Percentiles rank a stretch among this genome's conserved stretches.
phyloP scores from a whole-genome alignment of 1,284 basidiomycete species.

The Naganishia albida region DNA sequence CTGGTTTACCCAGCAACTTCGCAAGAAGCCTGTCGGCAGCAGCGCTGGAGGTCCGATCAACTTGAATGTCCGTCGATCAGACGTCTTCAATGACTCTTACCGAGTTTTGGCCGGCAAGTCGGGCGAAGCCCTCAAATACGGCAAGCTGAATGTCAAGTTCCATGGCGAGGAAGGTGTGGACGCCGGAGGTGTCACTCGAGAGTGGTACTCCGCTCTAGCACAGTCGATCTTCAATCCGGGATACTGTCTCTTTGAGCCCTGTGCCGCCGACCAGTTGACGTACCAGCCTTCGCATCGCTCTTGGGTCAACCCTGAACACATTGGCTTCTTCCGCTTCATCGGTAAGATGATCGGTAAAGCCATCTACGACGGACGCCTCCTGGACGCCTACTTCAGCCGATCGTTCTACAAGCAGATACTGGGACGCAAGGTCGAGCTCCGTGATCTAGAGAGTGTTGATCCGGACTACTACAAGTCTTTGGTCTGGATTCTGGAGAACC shows the following conservation, averaged over 20 bases:
- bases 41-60: conserved; percentile 83
- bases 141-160: conserved; percentile 95
- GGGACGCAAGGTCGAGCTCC: conserved; percentile 86
- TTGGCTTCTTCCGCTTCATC: conserved; percentile 98
- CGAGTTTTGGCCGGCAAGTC: conserved; percentile 83
- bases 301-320: conserved; percentile 88
- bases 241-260: conserved; percentile 92
- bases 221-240: conserved; percentile 99
- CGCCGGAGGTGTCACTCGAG: conserved; percentile 94
- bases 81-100: conserved; percentile 98
- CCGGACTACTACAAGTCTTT: conserved; percentile 65
- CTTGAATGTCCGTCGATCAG: conserved; percentile 86
- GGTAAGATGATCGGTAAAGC: conserved; percentile 81
- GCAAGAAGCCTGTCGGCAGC: conserved; percentile 74
- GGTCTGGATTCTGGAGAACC: conserved; percentile 56
- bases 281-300: conserved; percentile 97
- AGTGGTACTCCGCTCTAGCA: conserved; percentile 98
- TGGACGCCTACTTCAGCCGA: conserved; percentile 97
- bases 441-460: conserved; percentile 93
- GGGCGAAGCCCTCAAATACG: conserved; percentile 96
- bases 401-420: conserved; percentile 92
- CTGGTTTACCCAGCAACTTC: conserved; percentile 96
- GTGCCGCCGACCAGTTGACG: conserved; percentile 87
- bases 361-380: conserved; percentile 62
- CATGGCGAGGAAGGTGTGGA: conserved; percentile 98